Conservation (phyloP, 75 land plant genomes). For the Pinus taeda region DNA sequence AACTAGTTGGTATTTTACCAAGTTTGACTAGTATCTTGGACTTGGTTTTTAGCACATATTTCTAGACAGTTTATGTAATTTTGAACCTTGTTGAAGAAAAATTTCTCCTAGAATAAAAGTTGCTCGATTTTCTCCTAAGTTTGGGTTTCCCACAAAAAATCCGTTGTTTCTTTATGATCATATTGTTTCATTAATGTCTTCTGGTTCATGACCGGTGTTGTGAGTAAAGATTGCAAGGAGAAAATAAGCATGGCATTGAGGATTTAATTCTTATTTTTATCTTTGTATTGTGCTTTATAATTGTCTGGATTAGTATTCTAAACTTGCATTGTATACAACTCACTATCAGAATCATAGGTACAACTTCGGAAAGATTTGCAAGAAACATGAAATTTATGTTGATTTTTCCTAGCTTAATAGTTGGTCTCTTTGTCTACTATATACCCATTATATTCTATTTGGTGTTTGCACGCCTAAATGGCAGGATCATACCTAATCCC, state of each 20-base stretch:
- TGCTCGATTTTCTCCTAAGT: too few species aligned
- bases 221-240: slow-evolving; percentile 50
- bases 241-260: slow-evolving; percentile 55
- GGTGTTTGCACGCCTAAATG: slow-evolving; percentile 71
- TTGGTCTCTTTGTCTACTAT: slow-evolving; percentile 49
- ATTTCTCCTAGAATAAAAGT: too few species aligned
- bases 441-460: slow-evolving; percentile 74
- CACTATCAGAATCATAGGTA: slow-evolving; percentile 58
- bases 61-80: too few species aligned
- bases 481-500: slow-evolving; percentile 52
- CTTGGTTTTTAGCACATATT: too few species aligned
- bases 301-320: slow-evolving; percentile 74
- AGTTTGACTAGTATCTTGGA: too few species aligned
- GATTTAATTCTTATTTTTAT: slow-evolving; percentile 65
- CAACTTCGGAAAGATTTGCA: slow-evolving; percentile 62
- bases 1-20: too few species aligned
- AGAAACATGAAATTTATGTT: slow-evolving; percentile 59
- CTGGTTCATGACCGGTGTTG: slow-evolving; percentile 83
- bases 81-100: too few species aligned
- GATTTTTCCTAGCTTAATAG: slow-evolving; percentile 51
- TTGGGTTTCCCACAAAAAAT: too few species aligned
- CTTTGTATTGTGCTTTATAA: slow-evolving; percentile 57
- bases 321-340: slow-evolving; percentile 85
- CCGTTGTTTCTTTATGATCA: too few species aligned
- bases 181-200: slow-evolving; percentile 68